phyloP scores from a whole-genome alignment of 106 monocot genomes.

The Dendrobium huoshanense region DNA sequence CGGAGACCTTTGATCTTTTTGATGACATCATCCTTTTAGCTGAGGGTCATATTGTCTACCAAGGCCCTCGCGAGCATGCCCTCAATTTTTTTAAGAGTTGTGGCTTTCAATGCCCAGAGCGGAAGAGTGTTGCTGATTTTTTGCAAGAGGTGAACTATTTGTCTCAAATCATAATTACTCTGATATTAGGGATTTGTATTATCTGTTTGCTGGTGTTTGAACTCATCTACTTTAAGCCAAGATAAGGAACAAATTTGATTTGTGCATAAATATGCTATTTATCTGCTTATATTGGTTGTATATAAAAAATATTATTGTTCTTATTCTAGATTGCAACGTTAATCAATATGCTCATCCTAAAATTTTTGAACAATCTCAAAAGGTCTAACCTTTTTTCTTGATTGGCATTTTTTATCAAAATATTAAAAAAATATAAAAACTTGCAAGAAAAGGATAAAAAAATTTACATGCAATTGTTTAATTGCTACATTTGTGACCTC shows the following conservation, averaged over 20 bases:
- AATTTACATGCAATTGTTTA: not conserved
- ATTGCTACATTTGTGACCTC: not conserved
- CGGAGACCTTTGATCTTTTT: slow-evolving; percentile 46
- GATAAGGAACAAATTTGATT: too few relatives aligned
- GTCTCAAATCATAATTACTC: not conserved
- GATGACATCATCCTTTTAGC: slow-evolving; percentile 22
- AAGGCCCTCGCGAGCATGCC: slow-evolving; percentile 47
- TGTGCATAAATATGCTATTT: too few relatives aligned
- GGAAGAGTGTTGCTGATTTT: slow-evolving; percentile 81
- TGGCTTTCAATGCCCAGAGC: slow-evolving; percentile 82
- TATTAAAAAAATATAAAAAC: not conserved
- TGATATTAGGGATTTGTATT: not conserved
- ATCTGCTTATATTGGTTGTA: too few relatives aligned
- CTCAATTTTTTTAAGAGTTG: slow-evolving; percentile 63
- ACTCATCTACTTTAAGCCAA: too few relatives aligned
- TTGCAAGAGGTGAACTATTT: slow-evolving; percentile 66
- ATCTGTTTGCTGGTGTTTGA: not conserved
- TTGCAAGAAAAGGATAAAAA: not conserved
- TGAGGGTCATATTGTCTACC: slow-evolving; percentile 33
- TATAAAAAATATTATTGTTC: too few relatives aligned
- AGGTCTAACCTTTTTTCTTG: too few relatives aligned
- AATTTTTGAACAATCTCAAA: too few relatives aligned
- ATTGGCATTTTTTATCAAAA: not conserved
- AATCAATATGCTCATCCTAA: not conserved
- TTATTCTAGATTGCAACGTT: not conserved